phyloP scores from a whole-genome alignment of 129 eudicot species.

The Chrysanthemum lavandulifolium region DNA sequence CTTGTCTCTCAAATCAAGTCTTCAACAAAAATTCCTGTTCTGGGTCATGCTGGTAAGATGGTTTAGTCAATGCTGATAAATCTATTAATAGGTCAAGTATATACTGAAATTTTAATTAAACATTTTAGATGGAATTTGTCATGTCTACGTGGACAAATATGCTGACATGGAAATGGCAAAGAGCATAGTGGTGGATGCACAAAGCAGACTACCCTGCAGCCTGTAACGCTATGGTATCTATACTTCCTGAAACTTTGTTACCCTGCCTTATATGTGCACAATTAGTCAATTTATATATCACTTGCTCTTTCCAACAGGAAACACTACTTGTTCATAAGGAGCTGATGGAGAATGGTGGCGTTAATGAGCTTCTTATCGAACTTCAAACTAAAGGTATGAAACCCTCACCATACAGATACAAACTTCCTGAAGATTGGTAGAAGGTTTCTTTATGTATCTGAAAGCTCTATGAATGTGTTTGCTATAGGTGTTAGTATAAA shows the following conservation, averaged over 20 bases:
- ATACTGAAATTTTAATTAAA: not conserved
- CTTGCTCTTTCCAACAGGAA: slow-evolving; percentile 54
- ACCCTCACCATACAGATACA: not conserved
- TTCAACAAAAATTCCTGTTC: too few relatives aligned
- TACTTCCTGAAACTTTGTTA: not conserved
- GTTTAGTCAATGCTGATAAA: too few relatives aligned
- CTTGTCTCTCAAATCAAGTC: too few relatives aligned
- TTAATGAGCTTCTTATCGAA: slow-evolving; percentile 68
- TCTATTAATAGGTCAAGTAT: too few relatives aligned
- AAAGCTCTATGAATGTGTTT: slow-evolving; percentile 11
- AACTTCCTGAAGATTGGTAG: not conserved
- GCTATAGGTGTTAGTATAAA: slow-evolving; percentile 70
- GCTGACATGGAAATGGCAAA: slow-evolving; percentile 51
- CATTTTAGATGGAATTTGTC: slow-evolving; percentile 88
- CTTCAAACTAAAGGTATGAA: slow-evolving; percentile 76
- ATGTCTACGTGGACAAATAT: slow-evolving; percentile 93
- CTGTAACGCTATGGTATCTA: too few relatives aligned
- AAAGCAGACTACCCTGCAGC: too few relatives aligned
- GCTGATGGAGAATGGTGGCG: slow-evolving; percentile 54
- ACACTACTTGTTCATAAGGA: slow-evolving; percentile 96
- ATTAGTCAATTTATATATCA: not conserved
- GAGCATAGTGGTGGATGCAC: too few relatives aligned
- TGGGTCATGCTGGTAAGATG: too few relatives aligned
- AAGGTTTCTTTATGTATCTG: slow-evolving; percentile 1
- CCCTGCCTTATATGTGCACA: not conserved